These are phyloP conservation scores for Phytomonas francai DNA, from an alignment of 208 protist genomes.

Conservation along the genomic window DNA sequence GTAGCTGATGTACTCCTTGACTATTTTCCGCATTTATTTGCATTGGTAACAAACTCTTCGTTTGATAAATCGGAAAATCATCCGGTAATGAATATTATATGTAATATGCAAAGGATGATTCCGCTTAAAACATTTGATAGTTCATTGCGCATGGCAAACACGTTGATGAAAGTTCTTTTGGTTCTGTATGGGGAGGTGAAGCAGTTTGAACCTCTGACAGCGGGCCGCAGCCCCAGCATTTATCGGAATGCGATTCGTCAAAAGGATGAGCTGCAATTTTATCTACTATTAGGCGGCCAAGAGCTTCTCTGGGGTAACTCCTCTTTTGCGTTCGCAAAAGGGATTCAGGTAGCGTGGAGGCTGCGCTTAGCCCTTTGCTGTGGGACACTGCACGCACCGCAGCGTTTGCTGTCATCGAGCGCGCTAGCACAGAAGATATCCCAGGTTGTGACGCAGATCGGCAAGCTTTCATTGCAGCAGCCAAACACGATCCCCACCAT, in stretches of 20 bases:
- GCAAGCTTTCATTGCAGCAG: neutral
- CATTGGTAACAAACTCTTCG: neutral
- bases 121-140: neutral
- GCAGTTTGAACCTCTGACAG: neutral
- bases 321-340: neutral
- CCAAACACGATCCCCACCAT: neutral
- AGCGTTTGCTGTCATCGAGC: neutral
- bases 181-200: neutral
- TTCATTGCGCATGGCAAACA: conserved; percentile 1
- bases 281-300: neutral
- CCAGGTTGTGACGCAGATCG: neutral
- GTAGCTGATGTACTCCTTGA: neutral
- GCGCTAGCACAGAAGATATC: neutral
- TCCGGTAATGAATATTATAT: neutral
- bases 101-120: neutral
- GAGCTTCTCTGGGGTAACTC: neutral
- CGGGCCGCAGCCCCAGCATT: neutral
- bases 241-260: neutral
- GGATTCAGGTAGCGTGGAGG: neutral
- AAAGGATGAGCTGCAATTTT: neutral
- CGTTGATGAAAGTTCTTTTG: neutral
- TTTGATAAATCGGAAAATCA: neutral
- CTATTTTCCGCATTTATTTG: neutral
- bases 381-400: neutral
- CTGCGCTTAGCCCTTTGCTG: neutral